These are phyloP conservation scores for Neurospora sp. DNA, from an alignment of 495 filamentous ascomycete genomes.

Conservation along the genomic window DNA sequence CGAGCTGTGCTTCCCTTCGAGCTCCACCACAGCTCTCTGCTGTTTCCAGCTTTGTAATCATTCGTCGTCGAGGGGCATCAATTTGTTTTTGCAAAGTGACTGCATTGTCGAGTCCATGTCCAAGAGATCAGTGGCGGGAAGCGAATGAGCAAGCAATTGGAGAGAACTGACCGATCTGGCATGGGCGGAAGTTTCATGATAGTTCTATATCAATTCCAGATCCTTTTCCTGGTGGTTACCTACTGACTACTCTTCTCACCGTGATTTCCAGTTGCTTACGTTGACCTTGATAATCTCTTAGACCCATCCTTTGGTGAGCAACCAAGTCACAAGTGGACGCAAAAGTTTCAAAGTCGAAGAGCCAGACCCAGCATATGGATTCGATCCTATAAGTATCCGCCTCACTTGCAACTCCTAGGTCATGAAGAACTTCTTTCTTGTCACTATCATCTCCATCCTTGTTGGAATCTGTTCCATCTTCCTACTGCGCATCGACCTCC, in stretches of 20 bases:
- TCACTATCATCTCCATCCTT: constrained; percentile 23
- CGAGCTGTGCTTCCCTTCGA: background rate
- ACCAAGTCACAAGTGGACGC: background rate
- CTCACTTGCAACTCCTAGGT: background rate
- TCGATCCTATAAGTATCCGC: constrained; percentile 5
- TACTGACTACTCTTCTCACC: background rate
- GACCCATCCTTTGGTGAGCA: background rate
- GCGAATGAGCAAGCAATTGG: background rate
- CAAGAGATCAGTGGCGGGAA: background rate
- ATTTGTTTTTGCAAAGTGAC: background rate
- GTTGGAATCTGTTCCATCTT: constrained; percentile 30
- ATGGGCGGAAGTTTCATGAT: constrained; percentile 11
- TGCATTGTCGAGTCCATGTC: background rate
- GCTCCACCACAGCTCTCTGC: background rate
- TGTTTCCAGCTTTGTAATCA: background rate
- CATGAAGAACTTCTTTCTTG: constrained; percentile 23
- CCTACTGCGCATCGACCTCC: constrained; percentile 19
- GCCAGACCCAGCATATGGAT: background rate
- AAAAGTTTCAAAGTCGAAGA: background rate
- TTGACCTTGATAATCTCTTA: background rate
- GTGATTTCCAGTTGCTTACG: background rate
- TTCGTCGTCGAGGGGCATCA: background rate
- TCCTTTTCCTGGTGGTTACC: background rate
- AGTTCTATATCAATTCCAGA: constrained; percentile 9
- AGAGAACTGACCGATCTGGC: background rate